A percentile compares a stretch with the other conserved stretches of the same genome.
phyloP scores from a whole-genome alignment of 192 early-diverging fungal genomes.

The Entomortierella chlamydospora region DNA sequence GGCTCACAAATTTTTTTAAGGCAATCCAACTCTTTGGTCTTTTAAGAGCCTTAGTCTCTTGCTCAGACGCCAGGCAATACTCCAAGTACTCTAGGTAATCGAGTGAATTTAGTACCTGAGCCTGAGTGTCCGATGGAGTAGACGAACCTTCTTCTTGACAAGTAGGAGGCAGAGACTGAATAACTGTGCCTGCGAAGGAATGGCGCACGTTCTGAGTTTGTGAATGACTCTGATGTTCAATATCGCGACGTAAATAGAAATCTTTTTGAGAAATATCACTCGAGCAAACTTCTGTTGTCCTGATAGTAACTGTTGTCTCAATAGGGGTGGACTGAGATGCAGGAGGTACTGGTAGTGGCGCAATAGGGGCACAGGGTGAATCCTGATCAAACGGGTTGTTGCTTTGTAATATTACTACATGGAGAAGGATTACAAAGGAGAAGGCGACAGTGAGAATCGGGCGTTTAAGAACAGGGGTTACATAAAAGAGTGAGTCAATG shows the following conservation, averaged over 20 bases:
- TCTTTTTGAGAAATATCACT: not conserved
- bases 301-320: constrained; percentile 19
- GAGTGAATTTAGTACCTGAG: constrained; percentile 16
- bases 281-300: constrained; percentile 7
- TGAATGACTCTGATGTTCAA: not conserved
- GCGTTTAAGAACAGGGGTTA: too few relatives aligned
- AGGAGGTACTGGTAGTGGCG: not conserved
- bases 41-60: constrained; percentile 14
- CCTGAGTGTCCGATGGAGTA: not conserved
- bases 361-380: not conserved
- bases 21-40: constrained; percentile 31
- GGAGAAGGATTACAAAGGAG: too few relatives aligned
- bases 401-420: not conserved
- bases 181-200: not conserved
- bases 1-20: constrained; percentile 25
- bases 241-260: not conserved
- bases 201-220: not conserved
- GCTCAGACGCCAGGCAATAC: constrained; percentile 14
- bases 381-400: not conserved
- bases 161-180: not conserved
- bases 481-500: too few relatives aligned
- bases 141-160: not conserved
- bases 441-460: too few relatives aligned
- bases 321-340: not conserved
- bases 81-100: constrained; percentile 34